Evolutionary conservation across 1,284 basidiomycete genomes (phyloP), one percentile per base, ranked within the genome.

Genomic region (Meripilus lineatus): DNA sequence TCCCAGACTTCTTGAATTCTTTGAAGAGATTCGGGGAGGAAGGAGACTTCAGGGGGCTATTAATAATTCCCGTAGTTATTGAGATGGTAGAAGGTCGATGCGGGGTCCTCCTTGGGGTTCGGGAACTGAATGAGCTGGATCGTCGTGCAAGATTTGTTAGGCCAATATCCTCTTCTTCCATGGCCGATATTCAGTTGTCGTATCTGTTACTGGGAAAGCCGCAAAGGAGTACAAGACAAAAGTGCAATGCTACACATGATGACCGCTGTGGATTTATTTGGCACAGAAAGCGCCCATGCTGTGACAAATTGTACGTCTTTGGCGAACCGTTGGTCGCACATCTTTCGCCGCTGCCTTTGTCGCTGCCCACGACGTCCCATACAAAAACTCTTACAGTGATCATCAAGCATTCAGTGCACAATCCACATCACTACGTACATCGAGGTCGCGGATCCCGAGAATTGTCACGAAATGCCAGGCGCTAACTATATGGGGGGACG

Each of bases 401-500:
- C n/a, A n/a, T n/a, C n/a, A n/a, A n/a, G n/a, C 28, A 10, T 30
- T n/a, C 28, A 10, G 28, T 30, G n/a, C 28, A n/a, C 28, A n/a
- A 30, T n/a, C 28, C 10, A 10, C 28, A 30, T 30, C 28, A 8
- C n/a, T n/a, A 30, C 28, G 28, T 30, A 10, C 28, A 10, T 8
- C 8, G n/a, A 30, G 8, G n/a, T 30, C n/a, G 10, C n/a, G 28
- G n/a, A 30, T 10, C n/a, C 8, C 28, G 28, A 30, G 8, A 8
- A 30, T 10, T 10, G 28, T 8, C 28, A 8, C 8, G 8, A 8
- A 25, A 77, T 76, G 74, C 58, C 65, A 3, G 77, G 77, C 4
- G 76, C 77, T 34, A 81, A 81, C 50, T 81, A 79, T 53, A 81
- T 78, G 72, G 78, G 78, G 15, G 78, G 78, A 26, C 76, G 70